Evolutionary conservation across 1,139 yeast genomes (phyloP), one percentile per base, ranked within the genome.

Genomic region (Suhomyces atakaporum): DNA sequence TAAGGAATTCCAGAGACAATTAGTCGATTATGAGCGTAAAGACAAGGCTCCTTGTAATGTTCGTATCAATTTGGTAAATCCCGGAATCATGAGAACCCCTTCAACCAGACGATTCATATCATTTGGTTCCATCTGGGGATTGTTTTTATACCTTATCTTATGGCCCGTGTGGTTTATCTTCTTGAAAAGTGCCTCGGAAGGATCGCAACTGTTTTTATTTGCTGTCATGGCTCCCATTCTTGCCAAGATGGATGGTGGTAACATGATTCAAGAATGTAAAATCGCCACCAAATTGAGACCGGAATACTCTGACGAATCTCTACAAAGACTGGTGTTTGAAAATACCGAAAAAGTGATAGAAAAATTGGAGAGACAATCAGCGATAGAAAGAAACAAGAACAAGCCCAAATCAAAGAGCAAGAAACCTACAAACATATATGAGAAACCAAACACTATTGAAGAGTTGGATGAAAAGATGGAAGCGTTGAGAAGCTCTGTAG

Each of bases 21-120:
- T 88, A 38, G 65, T 69, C 38, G 52, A 44, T 3, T 79, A 76
- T 46, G 79, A 78, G 50, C 69, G 90, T 24, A 73, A 79, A 20
- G 95, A 87, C 50, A 66, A 73, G 44, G 77, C 82, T 20, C 84
- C 86, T 2, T 72, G 76, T 51, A 85, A 84, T 51, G 80, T 87
- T 12, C 75, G 83, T 34, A 73, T 88, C n/a, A 74, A 83, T 41
- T 50, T 87, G 42, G 95, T 86, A 4, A 94, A 92, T 53, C 98
- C 98, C 0, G 98, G 98, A 0, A 50, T 90, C 33, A 85, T 87
- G 83, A 74, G 97, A 50, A 81, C 95, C 2, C 86, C 95, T 2
- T 80, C 94, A 24, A 83, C 92, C 31, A 79, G 95, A 50, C 74
- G 97, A 42, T 79, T 83, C 32, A 45, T 86, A 8, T 80, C 95